phyloP scores from a whole-genome alignment of 106 monocot genomes.

The Dendrobium nobile region DNA sequence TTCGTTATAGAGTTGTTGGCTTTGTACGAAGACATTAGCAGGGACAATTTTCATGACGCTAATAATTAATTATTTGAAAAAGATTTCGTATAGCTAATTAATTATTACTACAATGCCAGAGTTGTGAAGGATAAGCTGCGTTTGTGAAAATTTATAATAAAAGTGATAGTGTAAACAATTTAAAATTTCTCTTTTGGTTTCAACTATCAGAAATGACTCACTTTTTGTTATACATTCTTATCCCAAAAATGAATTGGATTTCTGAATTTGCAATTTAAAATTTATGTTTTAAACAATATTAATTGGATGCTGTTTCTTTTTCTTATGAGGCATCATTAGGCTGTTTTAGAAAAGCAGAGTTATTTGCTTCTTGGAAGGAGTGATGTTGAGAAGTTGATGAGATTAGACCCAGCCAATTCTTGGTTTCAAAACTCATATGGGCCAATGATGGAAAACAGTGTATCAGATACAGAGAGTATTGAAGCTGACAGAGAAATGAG shows the following conservation, averaged over 20 bases:
- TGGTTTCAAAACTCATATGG: slow-evolving; percentile 47
- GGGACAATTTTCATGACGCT: neutral
- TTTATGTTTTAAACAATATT: neutral
- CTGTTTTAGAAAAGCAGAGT: slow-evolving; percentile 96
- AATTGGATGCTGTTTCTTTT: slow-evolving; percentile 3
- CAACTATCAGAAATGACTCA: neutral
- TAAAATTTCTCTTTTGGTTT: neutral
- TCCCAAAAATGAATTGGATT: neutral
- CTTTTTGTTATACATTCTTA: neutral
- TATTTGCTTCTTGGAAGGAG: slow-evolving; percentile 88
- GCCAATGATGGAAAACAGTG: slow-evolving; percentile 27
- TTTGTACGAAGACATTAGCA: neutral
- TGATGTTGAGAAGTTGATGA: slow-evolving; percentile 89
- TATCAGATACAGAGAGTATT: slow-evolving; percentile 52
- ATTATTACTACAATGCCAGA: neutral
- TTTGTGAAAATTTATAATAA: neutral
- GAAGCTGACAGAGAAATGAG: slow-evolving; percentile 73
- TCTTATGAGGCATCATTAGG: slow-evolving; percentile 33
- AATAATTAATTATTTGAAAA: neutral
- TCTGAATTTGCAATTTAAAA: neutral
- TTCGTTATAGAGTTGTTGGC: neutral
- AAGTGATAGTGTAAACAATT: neutral
- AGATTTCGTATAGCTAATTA: neutral
- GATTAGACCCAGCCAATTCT: slow-evolving; percentile 72
- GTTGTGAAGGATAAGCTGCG: neutral